Base-by-base conservation (phyloP, 2,329 filamentous ascomycete species). In the Microdochium trichocladiopsis region DNA sequence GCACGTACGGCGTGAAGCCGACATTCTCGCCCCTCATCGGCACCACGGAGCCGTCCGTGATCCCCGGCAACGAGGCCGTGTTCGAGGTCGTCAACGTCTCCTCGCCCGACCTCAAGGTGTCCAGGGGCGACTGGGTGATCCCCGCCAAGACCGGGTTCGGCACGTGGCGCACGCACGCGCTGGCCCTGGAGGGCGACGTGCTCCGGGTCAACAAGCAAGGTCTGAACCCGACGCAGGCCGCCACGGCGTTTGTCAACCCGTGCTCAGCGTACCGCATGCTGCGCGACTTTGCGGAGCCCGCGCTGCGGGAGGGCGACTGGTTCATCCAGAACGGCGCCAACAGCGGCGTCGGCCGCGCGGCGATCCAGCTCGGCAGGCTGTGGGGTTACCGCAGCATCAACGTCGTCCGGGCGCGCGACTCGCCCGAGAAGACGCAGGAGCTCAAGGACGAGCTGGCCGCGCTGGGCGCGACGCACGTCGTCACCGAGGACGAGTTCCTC, bases 271-370 rank as follows among this genome's bases (percentile, higher is more conserved):
- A 95, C 72, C 83, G 92, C 51, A 95, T 99, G 85, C 79, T 99
- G 53, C 83, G 84, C 52, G 88, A 93, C 66, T 96, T 93, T 64
- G 72, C 74, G 54, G 69, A 72, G 51, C 67, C 74, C 11, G 72
- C 69, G 2, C 58, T 79, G 49, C 73, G 72, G 52, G 80, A 83
- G n/a, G 88, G 92, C 51, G 87, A 95, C 52, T 99, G 93, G 92
- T 90, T 96, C 65, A 84, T 99, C 48, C 94, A 99, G 71, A 99
- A 99, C 67, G 94, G 93, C 8, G 94, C 93, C 37, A 99, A 99
- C 70, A 90, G 85, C 43, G 94, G 91, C 11, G 94, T 99, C 16
- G 94, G 94, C 1, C 78, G 94, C 37, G 88, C 92, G 2, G 93
- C 90, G 11, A 94, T 97, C 58, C 94, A 99, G 72, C 76, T 99